Conservation (phyloP, 805 yeast genomes). For the Barnettozyma populi region DNA sequence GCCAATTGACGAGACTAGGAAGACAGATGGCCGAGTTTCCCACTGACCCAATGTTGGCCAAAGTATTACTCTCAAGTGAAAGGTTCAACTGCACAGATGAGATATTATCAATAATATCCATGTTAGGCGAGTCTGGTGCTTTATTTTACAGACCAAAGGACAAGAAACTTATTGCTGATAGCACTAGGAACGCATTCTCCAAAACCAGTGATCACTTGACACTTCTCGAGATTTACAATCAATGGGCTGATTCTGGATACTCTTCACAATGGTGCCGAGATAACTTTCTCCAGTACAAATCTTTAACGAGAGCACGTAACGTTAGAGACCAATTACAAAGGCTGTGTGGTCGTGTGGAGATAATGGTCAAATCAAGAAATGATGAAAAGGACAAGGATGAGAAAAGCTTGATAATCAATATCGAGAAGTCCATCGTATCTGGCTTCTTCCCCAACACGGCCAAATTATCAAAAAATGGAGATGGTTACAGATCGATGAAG, state of each 20-base stretch:
- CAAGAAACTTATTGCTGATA: constrained; percentile 60
- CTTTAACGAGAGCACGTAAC: constrained; percentile 62
- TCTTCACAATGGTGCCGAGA: constrained; percentile 83
- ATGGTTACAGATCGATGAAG: constrained; percentile 55
- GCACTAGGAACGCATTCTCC: constrained; percentile 50
- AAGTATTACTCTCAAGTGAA: constrained; percentile 61
- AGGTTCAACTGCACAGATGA: constrained; percentile 59
- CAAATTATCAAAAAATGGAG: constrained; percentile 71
- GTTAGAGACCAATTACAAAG: constrained; percentile 64
- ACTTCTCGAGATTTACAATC: constrained; percentile 65
- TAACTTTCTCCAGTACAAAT: constrained; percentile 70
- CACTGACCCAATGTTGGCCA: constrained; percentile 83
- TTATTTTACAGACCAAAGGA: constrained; percentile 69
- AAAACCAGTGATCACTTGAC: constrained; percentile 71
- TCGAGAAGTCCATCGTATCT: constrained; percentile 77
- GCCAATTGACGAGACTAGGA: constrained; percentile 73
- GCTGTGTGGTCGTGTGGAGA: constrained; percentile 51
- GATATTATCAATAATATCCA: constrained; percentile 67
- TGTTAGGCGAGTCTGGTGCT: constrained; percentile 75
- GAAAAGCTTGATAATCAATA: constrained; percentile 54
- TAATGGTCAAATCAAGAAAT: constrained; percentile 32
- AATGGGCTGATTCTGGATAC: constrained; percentile 65
- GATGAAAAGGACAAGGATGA: constrained; percentile 26
- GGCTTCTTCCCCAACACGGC: constrained; percentile 99
- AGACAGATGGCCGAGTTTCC: constrained; percentile 89